Percentiles rank a stretch among this genome's conserved stretches.
Evolutionary conservation across 164 flowering plant species (phyloP).

Genomic region (Warburgia ugandensis): DNA sequence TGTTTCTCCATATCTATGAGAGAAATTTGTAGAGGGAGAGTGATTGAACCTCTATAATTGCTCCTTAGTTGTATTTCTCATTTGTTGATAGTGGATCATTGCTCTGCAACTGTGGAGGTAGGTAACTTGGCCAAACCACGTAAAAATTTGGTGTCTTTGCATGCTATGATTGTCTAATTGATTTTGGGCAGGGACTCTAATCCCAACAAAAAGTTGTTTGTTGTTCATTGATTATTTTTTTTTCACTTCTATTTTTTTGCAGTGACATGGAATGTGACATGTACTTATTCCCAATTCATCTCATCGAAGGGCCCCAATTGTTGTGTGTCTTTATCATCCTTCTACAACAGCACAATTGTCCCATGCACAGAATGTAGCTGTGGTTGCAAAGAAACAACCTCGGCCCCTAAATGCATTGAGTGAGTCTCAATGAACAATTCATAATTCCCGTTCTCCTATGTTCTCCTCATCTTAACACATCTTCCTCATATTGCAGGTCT

Average conservation of each 20-base stretch:
- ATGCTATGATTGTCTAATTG: too few relatives aligned
- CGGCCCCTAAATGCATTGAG: constrained; percentile 38
- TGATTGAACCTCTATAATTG: too few relatives aligned
- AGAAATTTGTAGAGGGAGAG: too few relatives aligned
- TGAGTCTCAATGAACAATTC: constrained; percentile 8
- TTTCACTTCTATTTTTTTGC: constrained; percentile 8
- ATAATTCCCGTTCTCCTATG: neutral
- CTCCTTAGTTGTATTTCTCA: too few relatives aligned
- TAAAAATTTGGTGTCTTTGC: too few relatives aligned
- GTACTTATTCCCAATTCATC: constrained; percentile 45
- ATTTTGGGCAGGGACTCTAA: too few relatives aligned
- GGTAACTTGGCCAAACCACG: too few relatives aligned
- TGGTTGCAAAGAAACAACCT: constrained; percentile 34
- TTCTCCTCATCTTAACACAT: neutral
- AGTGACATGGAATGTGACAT: constrained; percentile 68
- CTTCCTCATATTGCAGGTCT: constrained; percentile 21
- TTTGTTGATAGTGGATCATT: too few relatives aligned
- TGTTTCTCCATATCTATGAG: too few relatives aligned
- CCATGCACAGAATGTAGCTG: constrained; percentile 75
- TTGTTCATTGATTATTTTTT: neutral
- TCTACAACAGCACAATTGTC: constrained; percentile 46
- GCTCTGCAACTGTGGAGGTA: too few relatives aligned
- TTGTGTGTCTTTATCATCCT: constrained; percentile 73
- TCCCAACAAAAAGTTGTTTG: too few relatives aligned
- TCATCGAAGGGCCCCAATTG: constrained; percentile 52